Base-by-base conservation (phyloP, 805 yeast species). In the Candida quercuum region DNA sequence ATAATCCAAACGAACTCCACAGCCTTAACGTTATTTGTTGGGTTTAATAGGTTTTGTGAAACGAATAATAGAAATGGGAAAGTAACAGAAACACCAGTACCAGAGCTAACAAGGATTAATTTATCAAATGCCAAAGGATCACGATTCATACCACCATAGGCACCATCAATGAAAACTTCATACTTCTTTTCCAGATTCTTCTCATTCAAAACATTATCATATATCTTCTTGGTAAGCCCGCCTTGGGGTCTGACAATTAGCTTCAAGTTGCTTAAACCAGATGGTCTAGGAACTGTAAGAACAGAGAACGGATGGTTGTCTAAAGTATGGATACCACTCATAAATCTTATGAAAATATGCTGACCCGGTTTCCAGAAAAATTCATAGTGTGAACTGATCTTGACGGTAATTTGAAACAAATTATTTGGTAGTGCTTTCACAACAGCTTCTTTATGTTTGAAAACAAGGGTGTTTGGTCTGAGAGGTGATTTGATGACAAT, bases 251-350 rank as follows among this genome's bases (percentile, higher is more conserved):
- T 61, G 4, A 76, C 59, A 6, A 75, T 52, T 28, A 76, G 59
- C 45, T 64, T 68, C 55, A 75, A 49, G 11, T 62, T 60, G 7
- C 51, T 45, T 3, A 39, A 16, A 9, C 32, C 31, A n/a, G n/a
- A 12, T 14, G 9, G n/a, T 1, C 52, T 49, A 17, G 46, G 49
- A 19, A 60, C 44, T 4, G 71, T 65, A 20, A 69, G 43, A 8
- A 74, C 67, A 1, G 80, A 73, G 48, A 76, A 76, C 11, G 81
- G 81, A 54, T 76, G 82, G 43, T 67, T 73, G 42, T 75, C 78
- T 16, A 73, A 46, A 17, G 73, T 55, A 28, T 65, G 58, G 13
- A 61, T 43, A 2, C 72, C 76, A 3, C 60, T n/a, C 16, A 51
- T 57, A 39, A 72, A 70, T 46, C 79, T 61, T 16, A 76, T 52